Conservation (phyloP, 768 basidiomycete genomes). For the Infundibulicybe gibba region DNA sequence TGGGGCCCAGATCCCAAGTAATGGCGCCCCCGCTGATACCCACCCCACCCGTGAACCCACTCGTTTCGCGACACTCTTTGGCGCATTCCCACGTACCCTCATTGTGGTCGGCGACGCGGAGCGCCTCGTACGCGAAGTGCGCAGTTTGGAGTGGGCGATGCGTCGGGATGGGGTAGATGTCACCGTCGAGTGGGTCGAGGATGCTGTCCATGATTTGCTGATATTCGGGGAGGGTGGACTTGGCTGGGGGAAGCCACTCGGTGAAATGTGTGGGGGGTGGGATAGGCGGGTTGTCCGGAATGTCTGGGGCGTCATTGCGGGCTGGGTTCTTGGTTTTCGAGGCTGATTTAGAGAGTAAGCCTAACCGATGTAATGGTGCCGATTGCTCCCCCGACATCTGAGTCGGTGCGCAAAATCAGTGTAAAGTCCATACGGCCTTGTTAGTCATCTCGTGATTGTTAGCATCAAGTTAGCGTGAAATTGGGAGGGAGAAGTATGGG, state of each 20-base stretch:
- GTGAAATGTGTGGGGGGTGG: slow-evolving; percentile 18
- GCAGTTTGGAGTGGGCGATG: slow-evolving; percentile 35
- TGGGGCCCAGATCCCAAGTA: not conserved
- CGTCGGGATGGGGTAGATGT: slow-evolving; percentile 32
- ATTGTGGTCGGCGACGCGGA: slow-evolving; percentile 50
- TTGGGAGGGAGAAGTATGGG: too few species aligned
- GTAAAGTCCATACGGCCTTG: too few species aligned
- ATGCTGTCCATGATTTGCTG: slow-evolving; percentile 42
- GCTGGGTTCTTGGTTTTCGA: slow-evolving; percentile 23
- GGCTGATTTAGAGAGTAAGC: too few species aligned
- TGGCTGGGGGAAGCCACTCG: too few species aligned
- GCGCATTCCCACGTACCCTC: slow-evolving; percentile 39
- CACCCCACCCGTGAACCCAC: slow-evolving; percentile 8
- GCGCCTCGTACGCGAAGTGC: slow-evolving; percentile 45
- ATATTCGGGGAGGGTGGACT: slow-evolving; percentile 36
- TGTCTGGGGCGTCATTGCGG: slow-evolving; percentile 31
- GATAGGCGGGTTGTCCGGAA: slow-evolving; percentile 30
- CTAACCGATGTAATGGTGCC: too few species aligned
- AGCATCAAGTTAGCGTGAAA: too few species aligned
- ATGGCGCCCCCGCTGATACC: slow-evolving; percentile 6
- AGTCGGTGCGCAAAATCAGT: too few species aligned
- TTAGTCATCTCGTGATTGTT: too few species aligned
- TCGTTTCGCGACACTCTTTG: slow-evolving; percentile 36
- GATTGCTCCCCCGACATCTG: too few species aligned
- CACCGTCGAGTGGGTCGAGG: slow-evolving; percentile 26